Evolutionary conservation across 2,329 filamentous ascomycete genomes (phyloP), one percentile per base, ranked within the genome.

Genomic region (Tolypocladium nubicola): DNA sequence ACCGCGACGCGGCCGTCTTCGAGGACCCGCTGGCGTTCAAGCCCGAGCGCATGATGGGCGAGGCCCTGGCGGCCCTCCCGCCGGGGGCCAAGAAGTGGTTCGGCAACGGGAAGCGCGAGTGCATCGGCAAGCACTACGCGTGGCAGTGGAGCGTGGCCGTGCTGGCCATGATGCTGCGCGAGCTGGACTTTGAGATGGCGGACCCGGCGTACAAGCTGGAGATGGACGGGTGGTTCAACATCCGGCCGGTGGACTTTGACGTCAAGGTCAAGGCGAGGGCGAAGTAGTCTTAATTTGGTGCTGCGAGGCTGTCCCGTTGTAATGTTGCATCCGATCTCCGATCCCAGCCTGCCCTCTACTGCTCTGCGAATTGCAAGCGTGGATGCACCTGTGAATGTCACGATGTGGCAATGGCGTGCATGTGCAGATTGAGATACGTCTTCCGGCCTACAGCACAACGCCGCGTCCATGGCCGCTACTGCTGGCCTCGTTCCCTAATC

Each of bases 141-240:
- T 74, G 71, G 73, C 72, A 75, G 61, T 80, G 75, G 67, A 70
- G 67, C 56, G 67, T 77, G 64, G 63, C 73, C 0, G 71, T 74
- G 2, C 61, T 76, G 64, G 70, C 75, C 4, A 73, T 68, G 67
- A 62, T 80, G 62, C 69, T 80, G 56, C 65, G 66, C 57, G 72
- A 75, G 54, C 58, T 79, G 1, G 76, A 80, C 53, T 78, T 80
- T 60, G 75, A 76, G 63, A 63, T 71, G 59, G 74, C 61, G 16
- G 70, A 78, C 52, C 63, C 68, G 3, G 62, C 57, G 0, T 79
- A 78, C 53, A 61, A 71, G 63, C 56, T 78, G 56, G 69, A 71
- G 56, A 69, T 76, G 67, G 71, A 83, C 61, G 74, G 81, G 16
- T 75, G 80, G 74, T 83, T 82, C 61, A 80, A 80, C 54, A 64